phyloP scores from a whole-genome alignment of 495 filamentous ascomycete genomes.

The Filosporella fistucella region DNA sequence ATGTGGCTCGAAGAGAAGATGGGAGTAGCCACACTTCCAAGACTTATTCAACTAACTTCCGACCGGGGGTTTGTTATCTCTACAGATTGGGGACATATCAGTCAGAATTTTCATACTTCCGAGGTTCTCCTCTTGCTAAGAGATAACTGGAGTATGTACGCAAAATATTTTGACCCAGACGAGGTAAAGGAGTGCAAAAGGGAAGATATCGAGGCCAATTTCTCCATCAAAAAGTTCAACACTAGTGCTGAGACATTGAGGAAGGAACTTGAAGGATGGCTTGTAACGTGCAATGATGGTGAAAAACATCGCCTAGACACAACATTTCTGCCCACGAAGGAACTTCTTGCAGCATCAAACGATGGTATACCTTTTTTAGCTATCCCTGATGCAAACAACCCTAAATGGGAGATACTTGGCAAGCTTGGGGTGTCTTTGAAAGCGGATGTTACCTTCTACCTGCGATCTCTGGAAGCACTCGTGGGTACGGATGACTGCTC shows the following conservation, averaged over 20 bases:
- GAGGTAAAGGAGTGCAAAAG: neutral
- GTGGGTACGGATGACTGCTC: neutral
- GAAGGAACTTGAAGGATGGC: neutral
- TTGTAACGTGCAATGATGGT: neutral
- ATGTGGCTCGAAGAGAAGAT: conserved; percentile 1
- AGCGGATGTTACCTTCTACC: conserved; percentile 1
- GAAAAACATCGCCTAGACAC: conserved; percentile 3
- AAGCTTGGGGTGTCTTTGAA: conserved; percentile 3
- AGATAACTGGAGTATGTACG: neutral
- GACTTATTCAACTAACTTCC: neutral
- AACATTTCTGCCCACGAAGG: neutral
- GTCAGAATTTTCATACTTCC: neutral
- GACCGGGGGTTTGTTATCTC: neutral
- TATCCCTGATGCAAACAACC: neutral
- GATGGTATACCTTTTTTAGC: neutral
- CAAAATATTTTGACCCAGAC: neutral
- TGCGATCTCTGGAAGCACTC: neutral
- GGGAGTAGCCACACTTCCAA: neutral
- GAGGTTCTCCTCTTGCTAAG: neutral
- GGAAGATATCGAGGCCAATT: neutral
- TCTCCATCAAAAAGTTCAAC: too few species aligned
- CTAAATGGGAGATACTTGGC: neutral
- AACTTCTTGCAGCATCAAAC: neutral
- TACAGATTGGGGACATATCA: neutral
- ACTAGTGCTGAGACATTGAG: neutral